phyloP scores from a whole-genome alignment of 768 basidiomycete genomes.

The Phlebiopsis flavidoalba region DNA sequence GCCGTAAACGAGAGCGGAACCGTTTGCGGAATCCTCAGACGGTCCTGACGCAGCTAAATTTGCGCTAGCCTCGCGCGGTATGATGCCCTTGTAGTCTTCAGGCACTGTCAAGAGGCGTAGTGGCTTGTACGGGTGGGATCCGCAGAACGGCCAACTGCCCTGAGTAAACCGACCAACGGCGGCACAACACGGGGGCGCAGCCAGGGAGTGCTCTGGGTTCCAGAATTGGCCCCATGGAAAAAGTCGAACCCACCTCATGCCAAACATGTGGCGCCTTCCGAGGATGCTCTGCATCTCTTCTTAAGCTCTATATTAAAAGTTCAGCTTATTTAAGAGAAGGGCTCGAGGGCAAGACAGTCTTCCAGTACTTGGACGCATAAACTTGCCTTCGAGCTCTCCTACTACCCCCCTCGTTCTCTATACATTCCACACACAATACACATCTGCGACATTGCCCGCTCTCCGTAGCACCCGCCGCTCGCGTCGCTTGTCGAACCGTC shows the following conservation, averaged over 20 bases:
- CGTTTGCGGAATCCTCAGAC: too few relatives aligned
- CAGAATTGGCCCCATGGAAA: not conserved
- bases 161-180: not conserved
- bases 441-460: conserved; percentile 25
- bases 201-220: not conserved
- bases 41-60: too few relatives aligned
- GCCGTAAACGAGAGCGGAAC: too few relatives aligned
- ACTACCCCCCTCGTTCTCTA: conserved; percentile 3
- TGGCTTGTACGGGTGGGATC: not conserved
- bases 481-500: conserved; percentile 38
- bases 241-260: not conserved
- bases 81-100: not conserved
- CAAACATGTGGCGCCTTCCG: conserved; percentile 2
- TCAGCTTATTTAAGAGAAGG: not conserved
- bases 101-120: not conserved
- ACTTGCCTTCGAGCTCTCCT: conserved; percentile 7
- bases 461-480: conserved; percentile 35
- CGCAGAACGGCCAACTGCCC: not conserved
- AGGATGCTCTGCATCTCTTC: not conserved
- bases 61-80: too few relatives aligned
- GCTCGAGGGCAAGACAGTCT: conserved; percentile 2
- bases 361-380: conserved; percentile 9
- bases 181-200: not conserved
- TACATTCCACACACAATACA: conserved; percentile 1
- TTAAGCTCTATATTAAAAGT: not conserved